Evolutionary conservation across 208 protist genomes (phyloP).

Genomic region (Sergeia podlipaevii): DNA sequence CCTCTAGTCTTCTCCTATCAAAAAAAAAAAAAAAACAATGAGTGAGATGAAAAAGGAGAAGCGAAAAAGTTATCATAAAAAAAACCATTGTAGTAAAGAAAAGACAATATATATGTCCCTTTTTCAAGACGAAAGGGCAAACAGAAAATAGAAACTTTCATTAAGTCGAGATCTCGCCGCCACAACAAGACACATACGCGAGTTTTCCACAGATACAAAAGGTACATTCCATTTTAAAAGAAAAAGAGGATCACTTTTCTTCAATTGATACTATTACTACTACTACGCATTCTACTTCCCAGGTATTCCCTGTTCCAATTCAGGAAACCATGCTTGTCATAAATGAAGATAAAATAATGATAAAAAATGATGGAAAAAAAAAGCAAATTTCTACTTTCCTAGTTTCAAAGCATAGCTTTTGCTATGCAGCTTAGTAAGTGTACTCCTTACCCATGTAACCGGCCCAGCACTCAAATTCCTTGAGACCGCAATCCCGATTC

Average conservation of each 20-base stretch:
- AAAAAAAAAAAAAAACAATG: constrained; percentile 10
- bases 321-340: constrained; percentile 8
- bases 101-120: neutral
- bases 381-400: neutral
- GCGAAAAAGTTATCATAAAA: constrained; percentile 7
- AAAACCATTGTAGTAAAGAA: neutral
- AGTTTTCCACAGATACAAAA: too few species aligned
- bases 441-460: constrained; percentile 87
- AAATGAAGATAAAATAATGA: neutral
- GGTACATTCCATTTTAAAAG: too few species aligned
- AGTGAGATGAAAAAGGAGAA: neutral
- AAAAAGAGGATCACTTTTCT: too few species aligned
- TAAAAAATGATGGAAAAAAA: neutral
- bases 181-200: neutral
- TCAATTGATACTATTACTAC: too few species aligned
- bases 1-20: neutral
- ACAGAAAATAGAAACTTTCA: neutral
- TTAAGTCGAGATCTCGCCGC: neutral
- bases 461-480: constrained; percentile 88
- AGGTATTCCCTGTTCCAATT: neutral
- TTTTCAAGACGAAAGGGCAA: neutral
- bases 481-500: constrained; percentile 84
- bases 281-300: too few species aligned
- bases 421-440: constrained; percentile 50
- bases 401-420: neutral